These are phyloP conservation scores for Solanum megistacrolobum DNA, from an alignment of 257 asterid species.

Conservation along the genomic window DNA sequence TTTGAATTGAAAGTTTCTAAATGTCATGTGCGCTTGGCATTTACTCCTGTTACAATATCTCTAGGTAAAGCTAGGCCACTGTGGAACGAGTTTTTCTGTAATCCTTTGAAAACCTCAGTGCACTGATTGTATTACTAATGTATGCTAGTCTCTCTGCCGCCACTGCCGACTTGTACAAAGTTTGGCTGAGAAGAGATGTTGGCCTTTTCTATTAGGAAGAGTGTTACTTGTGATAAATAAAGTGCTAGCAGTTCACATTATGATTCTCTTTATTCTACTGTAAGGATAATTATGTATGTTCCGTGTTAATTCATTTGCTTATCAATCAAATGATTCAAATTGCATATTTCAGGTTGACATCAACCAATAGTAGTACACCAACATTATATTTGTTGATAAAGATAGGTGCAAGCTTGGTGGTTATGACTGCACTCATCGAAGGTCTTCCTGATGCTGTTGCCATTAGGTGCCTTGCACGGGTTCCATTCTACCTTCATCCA, in stretches of 20 bases:
- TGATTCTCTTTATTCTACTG: background rate
- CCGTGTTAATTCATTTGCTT: background rate
- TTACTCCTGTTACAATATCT: background rate
- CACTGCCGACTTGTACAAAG: background rate
- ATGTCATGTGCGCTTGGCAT: background rate
- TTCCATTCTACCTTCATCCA: conserved; percentile 86
- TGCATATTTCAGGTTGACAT: background rate
- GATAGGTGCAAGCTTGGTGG: conserved; percentile 15
- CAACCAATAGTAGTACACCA: background rate
- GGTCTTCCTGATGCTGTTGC: conserved; percentile 97
- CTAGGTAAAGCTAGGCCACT: background rate
- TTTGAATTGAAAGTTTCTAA: background rate
- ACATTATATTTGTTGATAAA: background rate
- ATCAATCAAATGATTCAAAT: conserved; percentile 9
- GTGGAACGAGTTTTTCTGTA: background rate
- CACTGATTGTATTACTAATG: background rate
- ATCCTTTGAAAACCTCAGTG: background rate
- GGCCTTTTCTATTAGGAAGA: background rate
- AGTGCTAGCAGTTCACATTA: background rate
- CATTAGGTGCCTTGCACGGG: conserved; percentile 86
- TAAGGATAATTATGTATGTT: background rate
- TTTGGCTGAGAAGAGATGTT: background rate
- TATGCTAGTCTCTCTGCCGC: background rate
- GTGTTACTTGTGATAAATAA: background rate
- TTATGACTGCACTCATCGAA: conserved; percentile 87